Percentiles rank a stretch among this genome's conserved stretches.
Conservation (phyloP, 2,329 filamentous ascomycete species). For the Pyrenophora seminiperda region DNA sequence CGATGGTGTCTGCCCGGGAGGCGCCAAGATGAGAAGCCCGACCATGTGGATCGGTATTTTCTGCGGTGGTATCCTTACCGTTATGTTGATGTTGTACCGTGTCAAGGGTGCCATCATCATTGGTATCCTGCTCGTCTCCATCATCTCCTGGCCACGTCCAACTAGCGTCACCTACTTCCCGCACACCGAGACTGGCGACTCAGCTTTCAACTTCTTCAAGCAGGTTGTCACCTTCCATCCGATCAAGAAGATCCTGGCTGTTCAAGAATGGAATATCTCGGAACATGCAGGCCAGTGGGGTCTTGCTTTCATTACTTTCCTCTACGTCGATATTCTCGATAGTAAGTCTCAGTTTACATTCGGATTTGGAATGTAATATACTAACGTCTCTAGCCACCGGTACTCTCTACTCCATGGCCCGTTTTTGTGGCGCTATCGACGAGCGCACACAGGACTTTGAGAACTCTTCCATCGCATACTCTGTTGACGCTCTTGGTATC, state of each 20-base stretch:
- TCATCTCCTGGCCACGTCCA: conserved; percentile 84
- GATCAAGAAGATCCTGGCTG: conserved; percentile 70
- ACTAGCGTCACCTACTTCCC: conserved; percentile 84
- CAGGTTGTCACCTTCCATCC: conserved; percentile 83
- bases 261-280: conserved; percentile 74
- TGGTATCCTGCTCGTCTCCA: conserved; percentile 80
- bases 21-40: conserved; percentile 79
- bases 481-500: conserved; percentile 80
- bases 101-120: conserved; percentile 86
- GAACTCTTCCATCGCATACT: conserved; percentile 80
- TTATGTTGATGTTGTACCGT: conserved; percentile 80
- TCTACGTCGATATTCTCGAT: conserved; percentile 90
- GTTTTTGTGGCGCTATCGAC: conserved; percentile 79
- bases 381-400: conserved; percentile 60
- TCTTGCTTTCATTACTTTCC: conserved; percentile 82
- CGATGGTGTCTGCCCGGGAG: conserved; percentile 63
- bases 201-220: conserved; percentile 83
- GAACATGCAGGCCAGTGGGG: conserved; percentile 76
- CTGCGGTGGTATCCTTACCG: conserved; percentile 79
- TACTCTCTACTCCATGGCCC: conserved; percentile 87
- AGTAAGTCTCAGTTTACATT: conserved; percentile 46
- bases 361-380: neutral
- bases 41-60: conserved; percentile 90
- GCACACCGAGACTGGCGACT: conserved; percentile 69
- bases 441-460: conserved; percentile 86